These are phyloP conservation scores for Aquilaria yunnanensis DNA, from an alignment of 345 rosid species.

Conservation along the genomic window DNA sequence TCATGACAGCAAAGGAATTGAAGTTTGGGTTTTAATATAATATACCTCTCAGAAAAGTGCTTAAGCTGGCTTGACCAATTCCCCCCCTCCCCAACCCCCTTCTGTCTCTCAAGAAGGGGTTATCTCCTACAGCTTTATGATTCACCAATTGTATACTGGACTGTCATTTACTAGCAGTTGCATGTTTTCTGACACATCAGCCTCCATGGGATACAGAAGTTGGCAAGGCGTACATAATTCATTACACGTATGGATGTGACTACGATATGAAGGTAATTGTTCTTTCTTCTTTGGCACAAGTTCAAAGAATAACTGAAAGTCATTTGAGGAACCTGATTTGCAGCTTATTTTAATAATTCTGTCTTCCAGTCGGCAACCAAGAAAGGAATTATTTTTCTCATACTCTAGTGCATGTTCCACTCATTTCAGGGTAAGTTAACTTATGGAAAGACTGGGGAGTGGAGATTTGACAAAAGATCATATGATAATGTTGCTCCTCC, in stretches of 20 bases:
- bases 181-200: constrained; percentile 41
- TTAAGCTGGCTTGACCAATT: no score
- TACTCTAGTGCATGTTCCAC: background rate
- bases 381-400: background rate
- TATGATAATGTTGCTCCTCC: constrained; percentile 54
- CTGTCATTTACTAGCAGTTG: constrained; percentile 9
- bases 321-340: background rate
- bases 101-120: no score
- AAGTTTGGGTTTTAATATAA: no score
- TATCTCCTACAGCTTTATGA: no score
- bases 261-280: constrained; percentile 75
- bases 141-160: background rate
- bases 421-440: constrained; percentile 65
- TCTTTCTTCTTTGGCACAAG: no score
- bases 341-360: background rate
- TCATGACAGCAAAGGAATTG: no score
- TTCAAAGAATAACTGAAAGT: no score
- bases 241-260: constrained; percentile 96
- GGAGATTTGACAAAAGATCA: constrained; percentile 97
- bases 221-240: constrained; percentile 82
- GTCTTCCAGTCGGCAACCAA: background rate
- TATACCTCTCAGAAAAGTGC: no score
- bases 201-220: constrained; percentile 98
- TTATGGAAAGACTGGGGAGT: constrained; percentile 90
- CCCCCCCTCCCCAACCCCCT: no score